Evolutionary conservation across 495 filamentous ascomycete species (phyloP), one percentile per base, ranked within the genome.

Genomic region (Oidiodendron maius): DNA sequence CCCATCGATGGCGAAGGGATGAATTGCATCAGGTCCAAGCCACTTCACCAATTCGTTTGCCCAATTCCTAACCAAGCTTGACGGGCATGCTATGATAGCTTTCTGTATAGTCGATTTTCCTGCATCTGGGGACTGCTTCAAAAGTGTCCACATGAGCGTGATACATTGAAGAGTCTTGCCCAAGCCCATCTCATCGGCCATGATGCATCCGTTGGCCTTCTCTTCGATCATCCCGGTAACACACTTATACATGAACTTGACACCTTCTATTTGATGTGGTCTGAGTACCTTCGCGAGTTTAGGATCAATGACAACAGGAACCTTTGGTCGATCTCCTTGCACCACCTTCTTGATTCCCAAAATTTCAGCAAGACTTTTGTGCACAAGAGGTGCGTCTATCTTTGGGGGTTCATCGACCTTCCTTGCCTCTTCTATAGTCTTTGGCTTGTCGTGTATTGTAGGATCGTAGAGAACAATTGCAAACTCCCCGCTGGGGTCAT

Each of bases 171-270:
- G 74, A 11, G 93, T 99, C 69, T 99, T 99, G 38, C 93, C 93
- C 25, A 99, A 66, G 37, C 93, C 93, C 93, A 99, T 99, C 58
- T 96, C 93, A 61, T 99, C 93, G 54, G 93, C 93, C 93, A 99
- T 99, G 62, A 99, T 99, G 62, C 93, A 97, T 0, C 93, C 93
- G 67, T 96, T 87, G 18, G 94, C 94, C 48, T 90, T 93, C 36
- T 83, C 77, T 61, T 99, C 93, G 54, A 97, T 82, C 77, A 97
- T 74, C 4, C 93, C 93, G 20, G 91, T 97, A 16, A 89, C 89
- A 63, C 87, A 94, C 44, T 79, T 76, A 64, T 97, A 99, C 70
- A 99, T 80, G 60, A 99, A 99, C 74, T 95, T 96, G 36, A 99
- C 93, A 62, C 93, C 93, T 63, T 97, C 93, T 32, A 99, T 85